Base-by-base conservation (phyloP, 2,329 filamentous ascomycete genomes). In the Phaeoacremonium minimum region DNA sequence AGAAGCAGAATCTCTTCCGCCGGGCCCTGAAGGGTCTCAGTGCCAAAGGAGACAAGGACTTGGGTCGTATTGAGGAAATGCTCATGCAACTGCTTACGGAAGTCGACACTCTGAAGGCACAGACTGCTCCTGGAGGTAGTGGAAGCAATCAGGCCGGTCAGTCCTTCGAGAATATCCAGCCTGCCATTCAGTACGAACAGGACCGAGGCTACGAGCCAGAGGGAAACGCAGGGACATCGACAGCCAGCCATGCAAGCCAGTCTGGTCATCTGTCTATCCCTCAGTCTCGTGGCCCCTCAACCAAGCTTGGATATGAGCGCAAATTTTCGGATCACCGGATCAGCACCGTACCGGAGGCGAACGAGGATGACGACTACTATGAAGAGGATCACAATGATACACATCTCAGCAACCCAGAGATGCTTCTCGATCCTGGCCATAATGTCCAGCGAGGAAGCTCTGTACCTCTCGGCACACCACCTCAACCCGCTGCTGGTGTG, bases 1-100 rank as follows among this genome's bases (percentile, higher is more conserved):
- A 96, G 75, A 89, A 88, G 56, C 86, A 88, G 62, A 95, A 88
- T 55, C 77, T 98, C n/a, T 93, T 97, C 66, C 86, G 85, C 51
- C 82, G 91, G 44, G 93, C 93, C n/a, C 71, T 98, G 33, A 91
- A 94, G 57, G 90, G 90, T 4, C 70, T 98, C 33, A 88, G 88
- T 49, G 77, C 85, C 54, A 94, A 93, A 66, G 91, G 88, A 35
- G 82, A 85, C 7, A 91, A 85, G 51, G 93, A 98, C 50, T 75
- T 96, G 35, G 79, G 81, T 46, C 85, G 88, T 49, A 95, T 96
- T 44, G 87, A 93, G 58, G 85, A 87, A 42, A 91, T 93, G 85
- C 75, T 98, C 20, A 86, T 93, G 59, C 89, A 95, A 55, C 75
- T 98, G 15, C 77, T 98, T 15, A 85, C 82, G 34, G 93, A 98